phyloP scores from a whole-genome alignment of 371 early-diverging fungal species.

The Lichtheimia hyalospora region DNA sequence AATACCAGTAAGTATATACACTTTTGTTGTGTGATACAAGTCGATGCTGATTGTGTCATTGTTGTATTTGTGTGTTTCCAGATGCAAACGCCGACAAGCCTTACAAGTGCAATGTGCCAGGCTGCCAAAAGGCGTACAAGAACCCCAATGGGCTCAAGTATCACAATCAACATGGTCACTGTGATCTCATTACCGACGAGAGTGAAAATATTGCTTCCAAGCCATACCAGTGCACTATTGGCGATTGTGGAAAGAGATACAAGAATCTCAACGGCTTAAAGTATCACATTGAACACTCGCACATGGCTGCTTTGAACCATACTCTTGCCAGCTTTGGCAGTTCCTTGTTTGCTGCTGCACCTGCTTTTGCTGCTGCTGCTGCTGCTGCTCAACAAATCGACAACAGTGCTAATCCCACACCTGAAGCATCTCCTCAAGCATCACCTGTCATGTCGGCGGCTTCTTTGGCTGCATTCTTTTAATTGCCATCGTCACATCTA shows the following conservation, averaged over 20 bases:
- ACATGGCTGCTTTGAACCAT: conserved; percentile 56
- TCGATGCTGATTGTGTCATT: not conserved
- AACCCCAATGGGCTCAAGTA: conserved; percentile 98
- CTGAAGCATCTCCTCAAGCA: conserved; percentile 15
- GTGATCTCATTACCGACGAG: conserved; percentile 43
- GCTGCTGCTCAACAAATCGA: conserved; percentile 5
- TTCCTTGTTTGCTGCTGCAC: conserved; percentile 24
- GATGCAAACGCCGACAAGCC: conserved; percentile 65
- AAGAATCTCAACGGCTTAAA: conserved; percentile 96
- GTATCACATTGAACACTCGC: conserved; percentile 92
- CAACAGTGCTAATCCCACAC: conserved; percentile 6
- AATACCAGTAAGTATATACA: conserved; percentile 24
- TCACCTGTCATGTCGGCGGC: conserved; percentile 20
- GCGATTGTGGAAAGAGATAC: conserved; percentile 45
- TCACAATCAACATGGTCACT: conserved; percentile 89
- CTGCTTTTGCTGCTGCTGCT: conserved; percentile 18
- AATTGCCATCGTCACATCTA: conserved; percentile 1
- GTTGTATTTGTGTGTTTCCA: conserved; percentile 9
- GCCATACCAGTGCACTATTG: conserved; percentile 68
- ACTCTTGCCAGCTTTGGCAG: conserved; percentile 49
- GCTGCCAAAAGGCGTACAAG: conserved; percentile 98
- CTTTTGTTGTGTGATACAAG: conserved; percentile 1
- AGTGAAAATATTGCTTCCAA: conserved; percentile 60
- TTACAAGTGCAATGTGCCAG: conserved; percentile 81
- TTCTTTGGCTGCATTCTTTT: conserved; percentile 14